Conservation (phyloP, 345 rosid genomes). For the Murraya paniculata region DNA sequence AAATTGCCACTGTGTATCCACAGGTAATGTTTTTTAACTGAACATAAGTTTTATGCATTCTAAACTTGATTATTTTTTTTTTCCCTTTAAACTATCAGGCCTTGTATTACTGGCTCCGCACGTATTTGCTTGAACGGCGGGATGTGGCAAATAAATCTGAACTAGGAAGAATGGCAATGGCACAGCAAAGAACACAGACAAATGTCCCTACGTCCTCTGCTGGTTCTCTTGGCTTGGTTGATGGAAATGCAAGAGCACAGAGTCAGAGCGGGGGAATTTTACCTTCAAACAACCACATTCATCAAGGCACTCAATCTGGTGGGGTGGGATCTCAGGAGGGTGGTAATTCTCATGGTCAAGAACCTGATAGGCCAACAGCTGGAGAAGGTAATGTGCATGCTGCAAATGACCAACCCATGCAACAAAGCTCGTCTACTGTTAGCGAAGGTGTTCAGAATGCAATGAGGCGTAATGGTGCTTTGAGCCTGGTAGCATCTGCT, state of each 20-base stretch:
- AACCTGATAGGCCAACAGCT: slow-evolving; percentile 63
- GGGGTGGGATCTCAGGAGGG: slow-evolving; percentile 72
- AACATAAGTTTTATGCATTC: neutral
- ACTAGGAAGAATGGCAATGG: slow-evolving; percentile 67
- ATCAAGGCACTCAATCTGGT: slow-evolving; percentile 59
- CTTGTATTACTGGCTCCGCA: slow-evolving; percentile 96
- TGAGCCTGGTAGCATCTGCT: slow-evolving; percentile 71
- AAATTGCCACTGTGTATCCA: slow-evolving; percentile 85
- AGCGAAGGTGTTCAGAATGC: slow-evolving; percentile 60
- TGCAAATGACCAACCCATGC: slow-evolving; percentile 75
- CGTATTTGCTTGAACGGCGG: slow-evolving; percentile 96
- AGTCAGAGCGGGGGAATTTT: slow-evolving; percentile 51
- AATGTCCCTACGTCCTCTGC: slow-evolving; percentile 49
- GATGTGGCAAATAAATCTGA: slow-evolving; percentile 96
- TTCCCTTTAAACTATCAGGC: slow-evolving; percentile 49
- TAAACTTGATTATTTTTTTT: slow-evolving; percentile 8
- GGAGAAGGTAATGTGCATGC: slow-evolving; percentile 54
- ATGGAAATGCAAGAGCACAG: slow-evolving; percentile 49
- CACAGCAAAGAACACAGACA: slow-evolving; percentile 96
- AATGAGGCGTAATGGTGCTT: slow-evolving; percentile 65
- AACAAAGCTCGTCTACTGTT: slow-evolving; percentile 55
- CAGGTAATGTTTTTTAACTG: slow-evolving; percentile 49
- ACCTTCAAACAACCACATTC: slow-evolving; percentile 59
- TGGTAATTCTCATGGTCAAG: slow-evolving; percentile 83
- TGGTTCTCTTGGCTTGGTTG: slow-evolving; percentile 51